A percentile compares a stretch with the other conserved stretches of the same genome.
phyloP scores from a whole-genome alignment of 345 rosid species.

The Syzygium aqueum region DNA sequence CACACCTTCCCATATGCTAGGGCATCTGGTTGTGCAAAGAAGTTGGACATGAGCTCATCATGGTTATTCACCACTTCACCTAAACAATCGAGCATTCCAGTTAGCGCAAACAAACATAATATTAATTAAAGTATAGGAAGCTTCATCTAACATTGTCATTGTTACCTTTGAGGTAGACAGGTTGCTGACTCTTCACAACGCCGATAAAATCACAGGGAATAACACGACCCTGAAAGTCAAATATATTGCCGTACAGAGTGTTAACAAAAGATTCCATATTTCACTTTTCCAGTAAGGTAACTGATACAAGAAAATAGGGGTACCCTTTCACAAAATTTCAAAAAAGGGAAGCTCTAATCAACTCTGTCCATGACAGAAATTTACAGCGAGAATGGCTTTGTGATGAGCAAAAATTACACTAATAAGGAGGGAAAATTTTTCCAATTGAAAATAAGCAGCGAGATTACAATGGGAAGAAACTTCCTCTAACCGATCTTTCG shows the following conservation, averaged over 20 bases:
- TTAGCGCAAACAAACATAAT: not conserved
- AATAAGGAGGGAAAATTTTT: not conserved
- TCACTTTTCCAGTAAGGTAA: not conserved
- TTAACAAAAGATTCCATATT: not conserved
- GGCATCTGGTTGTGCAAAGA: conserved; percentile 98
- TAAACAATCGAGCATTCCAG: conserved; percentile 8
- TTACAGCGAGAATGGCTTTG: not conserved
- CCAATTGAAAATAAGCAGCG: not conserved
- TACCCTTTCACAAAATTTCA: not conserved
- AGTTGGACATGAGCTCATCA: conserved; percentile 99
- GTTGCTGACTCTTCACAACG: conserved; percentile 83
- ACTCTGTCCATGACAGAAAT: not conserved
- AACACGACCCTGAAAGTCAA: conserved; percentile 66
- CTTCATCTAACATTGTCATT: not conserved
- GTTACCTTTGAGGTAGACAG: conserved; percentile 78
- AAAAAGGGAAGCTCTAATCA: not conserved
- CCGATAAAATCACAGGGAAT: conserved; percentile 96
- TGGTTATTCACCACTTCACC: conserved; percentile 94
- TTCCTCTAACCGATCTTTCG: not conserved
- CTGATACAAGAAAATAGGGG: not conserved
- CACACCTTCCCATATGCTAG: conserved; percentile 96
- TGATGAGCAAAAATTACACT: not conserved
- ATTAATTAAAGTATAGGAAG: not conserved
- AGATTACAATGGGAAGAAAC: not conserved
- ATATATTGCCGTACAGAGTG: not conserved